Conservation (phyloP, 2,329 filamentous ascomycete genomes). For the Fusarium lateritium region DNA sequence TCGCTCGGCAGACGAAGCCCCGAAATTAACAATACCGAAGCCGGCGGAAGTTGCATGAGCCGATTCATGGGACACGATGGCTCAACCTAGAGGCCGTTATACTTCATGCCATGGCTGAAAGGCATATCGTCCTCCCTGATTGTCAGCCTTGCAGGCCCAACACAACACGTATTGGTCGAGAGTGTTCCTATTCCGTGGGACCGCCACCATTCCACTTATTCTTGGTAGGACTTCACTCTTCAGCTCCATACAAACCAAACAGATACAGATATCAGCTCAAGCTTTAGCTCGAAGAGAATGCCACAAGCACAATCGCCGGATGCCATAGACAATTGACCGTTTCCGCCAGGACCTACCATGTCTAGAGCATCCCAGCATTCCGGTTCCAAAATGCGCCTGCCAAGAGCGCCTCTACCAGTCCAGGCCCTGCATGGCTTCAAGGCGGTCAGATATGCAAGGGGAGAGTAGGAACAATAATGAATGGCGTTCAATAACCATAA, state of each 20-base stretch:
- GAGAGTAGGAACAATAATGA: not conserved
- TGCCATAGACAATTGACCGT: not conserved
- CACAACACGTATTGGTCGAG: not conserved
- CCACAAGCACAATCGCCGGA: not conserved
- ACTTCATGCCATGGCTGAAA: not conserved
- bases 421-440: not conserved
- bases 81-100: too few relatives aligned
- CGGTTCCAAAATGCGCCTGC: not conserved
- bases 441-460: not conserved
- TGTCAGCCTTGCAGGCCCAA: not conserved
- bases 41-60: too few relatives aligned
- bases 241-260: not conserved
- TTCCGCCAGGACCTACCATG: not conserved
- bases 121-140: not conserved
- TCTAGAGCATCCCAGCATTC: not conserved
- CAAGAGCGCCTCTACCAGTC: not conserved
- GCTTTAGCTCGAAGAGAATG: not conserved
- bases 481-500: slow-evolving; percentile 25
- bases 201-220: not conserved
- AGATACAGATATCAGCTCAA: not conserved
- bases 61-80: too few relatives aligned
- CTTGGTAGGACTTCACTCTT: not conserved
- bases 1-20: too few relatives aligned
- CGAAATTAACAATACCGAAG: too few relatives aligned
- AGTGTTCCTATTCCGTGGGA: not conserved